These are phyloP conservation scores for Ophiostoma sp. DNA, from an alignment of 2,329 filamentous ascomycete genomes.

Conservation along the genomic window DNA sequence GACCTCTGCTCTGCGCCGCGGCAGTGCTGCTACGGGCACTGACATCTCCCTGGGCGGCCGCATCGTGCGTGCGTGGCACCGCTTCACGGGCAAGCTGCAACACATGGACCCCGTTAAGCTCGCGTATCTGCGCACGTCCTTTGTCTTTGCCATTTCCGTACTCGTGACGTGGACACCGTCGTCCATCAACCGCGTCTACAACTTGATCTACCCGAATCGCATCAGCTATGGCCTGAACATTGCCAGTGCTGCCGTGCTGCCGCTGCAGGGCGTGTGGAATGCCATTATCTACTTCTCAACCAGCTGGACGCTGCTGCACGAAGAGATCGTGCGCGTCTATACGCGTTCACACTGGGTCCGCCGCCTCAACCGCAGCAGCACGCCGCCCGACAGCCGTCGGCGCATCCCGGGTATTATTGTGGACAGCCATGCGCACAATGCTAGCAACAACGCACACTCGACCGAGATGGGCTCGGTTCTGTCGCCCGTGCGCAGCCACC, in stretches of 20 bases:
- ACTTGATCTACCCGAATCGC: slow-evolving; percentile 50
- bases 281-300: slow-evolving; percentile 69
- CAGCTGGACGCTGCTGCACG: slow-evolving; percentile 41
- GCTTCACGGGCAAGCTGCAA: slow-evolving; percentile 34
- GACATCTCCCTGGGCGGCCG: background rate
- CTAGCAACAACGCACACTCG: background rate
- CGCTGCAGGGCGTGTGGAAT: slow-evolving; percentile 77
- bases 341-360: background rate
- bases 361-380: background rate
- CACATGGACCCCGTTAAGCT: slow-evolving; percentile 54
- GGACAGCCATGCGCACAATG: background rate
- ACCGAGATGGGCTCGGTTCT: background rate
- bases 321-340: slow-evolving; percentile 26
- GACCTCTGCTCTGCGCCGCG: background rate
- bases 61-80: slow-evolving; percentile 23
- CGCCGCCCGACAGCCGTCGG: background rate
- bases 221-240: slow-evolving; percentile 62
- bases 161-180: slow-evolving; percentile 60
- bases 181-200: slow-evolving; percentile 68
- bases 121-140: slow-evolving; percentile 55
- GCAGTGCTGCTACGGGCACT: background rate
- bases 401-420: slow-evolving; percentile 6
- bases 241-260: slow-evolving; percentile 64
- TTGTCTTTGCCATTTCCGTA: slow-evolving; percentile 56
- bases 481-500: background rate